phyloP scores from a whole-genome alignment of 768 basidiomycete genomes.

The Cubamyces sp. region DNA sequence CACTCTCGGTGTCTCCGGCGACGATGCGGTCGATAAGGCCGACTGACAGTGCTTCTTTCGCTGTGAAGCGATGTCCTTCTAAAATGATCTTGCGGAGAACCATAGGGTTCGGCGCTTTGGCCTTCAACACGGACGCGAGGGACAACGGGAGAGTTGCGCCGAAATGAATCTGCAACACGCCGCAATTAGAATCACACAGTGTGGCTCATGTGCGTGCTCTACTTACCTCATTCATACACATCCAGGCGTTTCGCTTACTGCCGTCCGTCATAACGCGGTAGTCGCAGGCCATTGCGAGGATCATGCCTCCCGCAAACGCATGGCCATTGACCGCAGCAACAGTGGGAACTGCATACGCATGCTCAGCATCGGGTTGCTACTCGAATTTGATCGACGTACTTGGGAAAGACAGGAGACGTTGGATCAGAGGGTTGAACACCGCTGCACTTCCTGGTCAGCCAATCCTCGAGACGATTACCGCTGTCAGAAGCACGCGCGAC shows the following conservation, averaged over 20 bases:
- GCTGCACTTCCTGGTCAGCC: constrained; percentile 43
- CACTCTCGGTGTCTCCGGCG: constrained; percentile 56
- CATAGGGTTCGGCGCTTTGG: constrained; percentile 63
- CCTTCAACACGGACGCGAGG: constrained; percentile 62
- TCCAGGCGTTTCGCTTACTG: constrained; percentile 75
- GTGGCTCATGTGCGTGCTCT: not conserved
- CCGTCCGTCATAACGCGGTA: constrained; percentile 90
- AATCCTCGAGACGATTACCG: not conserved
- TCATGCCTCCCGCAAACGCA: constrained; percentile 83
- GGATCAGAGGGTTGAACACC: constrained; percentile 73
- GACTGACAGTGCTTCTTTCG: constrained; percentile 64
- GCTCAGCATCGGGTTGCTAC: not conserved
- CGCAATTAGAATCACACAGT: not conserved
- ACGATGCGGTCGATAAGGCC: constrained; percentile 77
- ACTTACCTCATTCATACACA: constrained; percentile 90
- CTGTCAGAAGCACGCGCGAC: not conserved
- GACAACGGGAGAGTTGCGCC: constrained; percentile 81
- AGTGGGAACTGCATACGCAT: constrained; percentile 60
- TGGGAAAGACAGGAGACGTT: constrained; percentile 74
- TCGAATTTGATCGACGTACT: constrained; percentile 47
- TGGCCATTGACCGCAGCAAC: constrained; percentile 85
- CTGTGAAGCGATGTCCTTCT: constrained; percentile 80
- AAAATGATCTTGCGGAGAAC: constrained; percentile 74
- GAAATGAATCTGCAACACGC: constrained; percentile 65
- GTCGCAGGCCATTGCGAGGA: constrained; percentile 82